Base-by-base conservation (phyloP, 306 rosid species). In the Macrotyloma uniflorum region DNA sequence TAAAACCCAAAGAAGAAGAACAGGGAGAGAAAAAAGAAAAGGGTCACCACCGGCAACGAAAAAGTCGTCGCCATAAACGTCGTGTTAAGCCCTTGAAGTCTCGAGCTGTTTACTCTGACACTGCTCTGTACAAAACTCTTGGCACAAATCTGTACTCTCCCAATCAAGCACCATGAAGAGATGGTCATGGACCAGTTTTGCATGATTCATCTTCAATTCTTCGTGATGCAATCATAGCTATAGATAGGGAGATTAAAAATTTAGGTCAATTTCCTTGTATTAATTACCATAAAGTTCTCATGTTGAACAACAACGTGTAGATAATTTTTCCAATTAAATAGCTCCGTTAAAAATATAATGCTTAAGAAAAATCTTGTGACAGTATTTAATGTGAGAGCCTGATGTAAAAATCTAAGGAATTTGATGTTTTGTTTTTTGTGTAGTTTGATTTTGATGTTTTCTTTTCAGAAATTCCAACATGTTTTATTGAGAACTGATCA, bases 41-140 rank as follows among this genome's bases (percentile, higher is more conserved):
- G 73, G 84, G 70, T 35, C 62, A 67, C 24, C 67, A 35, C 1
- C n/a, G 75, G 66, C 66, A 38, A n/a, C 63, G 79, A 8, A 89
- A 83, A 83, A 79, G 89, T 76, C 87, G 63, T 13, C 79, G 89
- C 67, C 33, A 30, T 45, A 81, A 66, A 70, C 74, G 85, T 8
- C 47, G 80, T 61, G 62, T 87, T 18, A 86, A 83, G 80, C 58
- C 88, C 13, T 13, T 84, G 64, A 90, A 77, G 71, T 78, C 89
- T 36, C 79, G 84, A 4, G 85, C 89, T 18, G 93, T 86, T 69
- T 72, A 88, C 63, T 92, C 98, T 47, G 97, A 94, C 64, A 90
- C 97, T 32, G 78, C 86, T 71, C 74, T 90, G 67, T 91, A 94
- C 64, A 86, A 53, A 74, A 80, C 86, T 77, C 89, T 86, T 67